Base-by-base conservation (phyloP, 441 rosid genomes). In the Omphalea diandra region DNA sequence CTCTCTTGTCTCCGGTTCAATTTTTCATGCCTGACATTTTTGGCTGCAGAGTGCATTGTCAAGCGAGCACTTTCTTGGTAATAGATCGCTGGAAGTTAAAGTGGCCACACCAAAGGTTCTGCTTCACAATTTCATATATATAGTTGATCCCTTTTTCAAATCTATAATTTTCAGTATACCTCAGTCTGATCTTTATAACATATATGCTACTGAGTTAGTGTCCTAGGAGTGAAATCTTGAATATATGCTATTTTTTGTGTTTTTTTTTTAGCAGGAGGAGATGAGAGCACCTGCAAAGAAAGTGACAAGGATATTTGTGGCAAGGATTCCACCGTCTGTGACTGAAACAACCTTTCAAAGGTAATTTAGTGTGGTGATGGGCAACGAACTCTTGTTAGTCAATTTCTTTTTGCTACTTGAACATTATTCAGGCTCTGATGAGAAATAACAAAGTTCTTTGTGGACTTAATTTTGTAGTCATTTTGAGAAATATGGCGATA, bases 71-170 rank as follows among this genome's bases (percentile, higher is more conserved):
- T 87, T 73, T 76, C 91, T 94, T 60, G 96, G 98, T 17, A 89
- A 83, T 75, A 84, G 96, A 81, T 84, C 83, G 81, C 77, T 94
- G 75, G 97, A 91, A 81, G 96, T 94, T 6, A 94, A 94, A 84
- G 89, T 91, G 59, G 97, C 97, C 50, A 90, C 97, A 3, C 98
- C 98, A 54, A 94, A 94, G 98, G 97, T 94, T 76, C 57, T 55
- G 40, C 53, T 55, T 38, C 9, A 49, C 65, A 73, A 49, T 61
- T 69, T 43, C 67, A 40, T 69, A 63, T 29, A 1, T 7, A 7
- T 73, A 15, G 40, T 40, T 27, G 1, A 3, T 17, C 31, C 35
- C 40, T 77, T 26, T 57, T 46, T 43, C 29, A 0, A 2, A 43
- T 49, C n/a, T 33, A 10, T 54, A 14, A 6, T 31, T 67, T 65